Percentiles rank a stretch among this genome's conserved stretches.
phyloP scores from a whole-genome alignment of 306 rosid species.

The Begonia fuchsioides region DNA sequence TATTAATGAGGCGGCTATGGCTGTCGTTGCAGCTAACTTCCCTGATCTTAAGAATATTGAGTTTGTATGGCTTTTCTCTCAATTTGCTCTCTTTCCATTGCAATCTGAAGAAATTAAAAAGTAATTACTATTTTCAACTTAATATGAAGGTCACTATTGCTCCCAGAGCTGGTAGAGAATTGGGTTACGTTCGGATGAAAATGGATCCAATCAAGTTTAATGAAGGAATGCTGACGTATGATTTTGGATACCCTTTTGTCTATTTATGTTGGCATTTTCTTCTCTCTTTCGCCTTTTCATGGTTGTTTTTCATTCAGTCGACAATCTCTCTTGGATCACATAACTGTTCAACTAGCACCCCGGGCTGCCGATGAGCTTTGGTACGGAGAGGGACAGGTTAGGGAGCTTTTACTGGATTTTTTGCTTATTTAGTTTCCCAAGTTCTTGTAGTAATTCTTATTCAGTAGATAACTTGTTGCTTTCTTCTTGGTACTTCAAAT shows the following conservation, averaged over 20 bases:
- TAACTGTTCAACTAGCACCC: conserved; percentile 90
- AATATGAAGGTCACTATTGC: conserved; percentile 78
- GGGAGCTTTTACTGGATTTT: conserved; percentile 5
- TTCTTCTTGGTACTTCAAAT: no score
- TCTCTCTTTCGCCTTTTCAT: conserved; percentile 11
- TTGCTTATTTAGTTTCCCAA: neutral
- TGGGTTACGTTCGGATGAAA: conserved; percentile 88
- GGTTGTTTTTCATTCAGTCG: no score
- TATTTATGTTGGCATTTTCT: neutral
- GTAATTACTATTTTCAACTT: neutral
- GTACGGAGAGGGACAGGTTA: conserved; percentile 69
- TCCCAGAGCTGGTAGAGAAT: conserved; percentile 97
- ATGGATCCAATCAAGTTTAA: conserved; percentile 67
- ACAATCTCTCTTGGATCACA: conserved; percentile 81
- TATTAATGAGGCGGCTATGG: conserved; percentile 89
- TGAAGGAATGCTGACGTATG: conserved; percentile 91
- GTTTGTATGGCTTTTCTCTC: conserved; percentile 57
- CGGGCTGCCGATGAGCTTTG: conserved; percentile 97
- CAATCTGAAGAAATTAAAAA: neutral
- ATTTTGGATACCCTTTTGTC: neutral
- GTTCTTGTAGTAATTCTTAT: no score
- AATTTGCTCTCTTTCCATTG: conserved; percentile 7
- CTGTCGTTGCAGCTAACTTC: conserved; percentile 80
- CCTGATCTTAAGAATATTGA: conserved; percentile 70
- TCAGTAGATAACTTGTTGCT: no score